phyloP scores from a whole-genome alignment of 1,284 basidiomycete genomes.

The Papiliotrema flavescens region DNA sequence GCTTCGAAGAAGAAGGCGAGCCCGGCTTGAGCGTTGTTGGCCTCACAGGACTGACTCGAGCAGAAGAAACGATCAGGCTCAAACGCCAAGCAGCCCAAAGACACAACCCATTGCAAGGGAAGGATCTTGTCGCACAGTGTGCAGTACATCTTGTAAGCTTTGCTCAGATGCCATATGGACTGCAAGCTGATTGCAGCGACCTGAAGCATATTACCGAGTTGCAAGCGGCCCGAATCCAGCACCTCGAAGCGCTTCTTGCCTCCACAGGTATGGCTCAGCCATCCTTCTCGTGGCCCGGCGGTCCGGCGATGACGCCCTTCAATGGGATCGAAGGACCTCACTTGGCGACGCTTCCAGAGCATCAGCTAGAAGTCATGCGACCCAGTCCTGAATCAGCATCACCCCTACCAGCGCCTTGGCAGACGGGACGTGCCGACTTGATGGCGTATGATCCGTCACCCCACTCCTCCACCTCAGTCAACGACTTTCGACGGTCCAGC shows the following conservation, averaged over 20 bases:
- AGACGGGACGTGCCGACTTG: constrained; percentile 6
- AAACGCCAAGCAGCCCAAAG: constrained; percentile 33
- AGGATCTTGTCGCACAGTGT: constrained; percentile 40
- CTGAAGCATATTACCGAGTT: constrained; percentile 29
- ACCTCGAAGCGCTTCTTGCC: constrained; percentile 32
- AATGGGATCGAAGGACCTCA: background rate
- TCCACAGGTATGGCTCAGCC: constrained; percentile 3
- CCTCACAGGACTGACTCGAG: constrained; percentile 3
- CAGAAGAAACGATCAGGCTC: constrained; percentile 31
- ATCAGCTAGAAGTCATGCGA: constrained; percentile 30
- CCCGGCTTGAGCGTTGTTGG: too few relatives aligned
- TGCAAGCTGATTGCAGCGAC: constrained; percentile 24
- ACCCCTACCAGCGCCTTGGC: background rate
- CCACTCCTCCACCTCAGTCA: constrained; percentile 16
- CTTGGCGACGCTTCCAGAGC: constrained; percentile 5
- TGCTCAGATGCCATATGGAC: background rate
- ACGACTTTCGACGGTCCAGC: constrained; percentile 25
- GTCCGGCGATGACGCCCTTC: background rate
- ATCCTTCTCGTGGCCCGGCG: background rate
- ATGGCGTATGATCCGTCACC: constrained; percentile 34
- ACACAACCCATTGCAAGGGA: constrained; percentile 42
- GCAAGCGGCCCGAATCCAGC: constrained; percentile 33
- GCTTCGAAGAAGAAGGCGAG: constrained; percentile 36
- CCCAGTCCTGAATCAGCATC: constrained; percentile 36
- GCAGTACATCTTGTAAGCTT: constrained; percentile 37